Conservation (phyloP, 2,329 filamentous ascomycete species). For the Aspergillus candidus region DNA sequence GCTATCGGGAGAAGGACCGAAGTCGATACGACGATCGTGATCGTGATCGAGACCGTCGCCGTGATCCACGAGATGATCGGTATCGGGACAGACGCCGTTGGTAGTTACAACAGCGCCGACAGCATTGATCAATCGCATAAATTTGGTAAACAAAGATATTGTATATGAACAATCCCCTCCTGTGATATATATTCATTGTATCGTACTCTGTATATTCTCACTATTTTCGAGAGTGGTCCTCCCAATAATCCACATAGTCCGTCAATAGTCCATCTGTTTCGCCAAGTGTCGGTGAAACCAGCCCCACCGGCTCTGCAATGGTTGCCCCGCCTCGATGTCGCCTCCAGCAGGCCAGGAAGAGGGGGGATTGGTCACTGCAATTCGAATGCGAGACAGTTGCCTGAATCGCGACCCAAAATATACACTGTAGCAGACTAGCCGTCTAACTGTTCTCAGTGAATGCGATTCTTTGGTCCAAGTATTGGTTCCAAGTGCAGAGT, state of each 20-base stretch:
- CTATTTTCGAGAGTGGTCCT: no score
- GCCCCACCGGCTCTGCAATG: constrained; percentile 10
- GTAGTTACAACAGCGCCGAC: constrained; percentile 1
- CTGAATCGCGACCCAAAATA: no score
- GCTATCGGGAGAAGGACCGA: constrained; percentile 15
- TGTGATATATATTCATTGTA: constrained; percentile 1
- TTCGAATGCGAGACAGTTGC: constrained; percentile 2
- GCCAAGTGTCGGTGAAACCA: constrained; percentile 14
- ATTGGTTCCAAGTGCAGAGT: constrained; percentile 1
- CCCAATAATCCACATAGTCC: background rate
- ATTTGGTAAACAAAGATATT: background rate
- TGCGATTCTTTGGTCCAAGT: background rate
- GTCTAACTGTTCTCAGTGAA: no score
- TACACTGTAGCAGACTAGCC: no score
- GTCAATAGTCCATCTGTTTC: background rate
- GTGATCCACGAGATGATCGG: constrained; percentile 20
- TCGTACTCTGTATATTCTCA: no score
- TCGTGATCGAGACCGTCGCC: constrained; percentile 27
- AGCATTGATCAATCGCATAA: background rate
- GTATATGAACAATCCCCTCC: background rate
- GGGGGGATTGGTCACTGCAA: constrained; percentile 10
- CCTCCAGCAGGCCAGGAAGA: constrained; percentile 7
- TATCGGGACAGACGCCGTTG: constrained; percentile 23
- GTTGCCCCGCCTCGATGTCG: constrained; percentile 2
- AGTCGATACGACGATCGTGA: constrained; percentile 37